Evolutionary conservation across 1,139 yeast species (phyloP), one percentile per base, ranked within the genome.

Genomic region (Pichia sp.): DNA sequence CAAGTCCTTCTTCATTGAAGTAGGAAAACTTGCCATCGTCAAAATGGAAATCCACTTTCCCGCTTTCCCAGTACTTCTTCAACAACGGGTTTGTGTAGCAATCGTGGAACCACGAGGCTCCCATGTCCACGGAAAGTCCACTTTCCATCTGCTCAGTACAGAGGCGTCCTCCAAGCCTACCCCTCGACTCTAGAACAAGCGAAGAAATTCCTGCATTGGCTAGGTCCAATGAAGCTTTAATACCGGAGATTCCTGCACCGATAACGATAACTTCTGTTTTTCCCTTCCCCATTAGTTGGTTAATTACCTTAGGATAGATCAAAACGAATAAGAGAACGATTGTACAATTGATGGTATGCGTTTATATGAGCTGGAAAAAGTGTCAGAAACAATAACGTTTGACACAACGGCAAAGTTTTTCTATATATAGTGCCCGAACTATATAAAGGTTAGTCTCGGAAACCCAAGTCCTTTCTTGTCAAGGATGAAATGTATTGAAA

Each of bases 81-180:
- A 84, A 84, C 13, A 87, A 75, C 1, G 78, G 78, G 64, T 90
- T 90, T 49, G 77, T 75, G 52, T 87, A 70, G 5, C 89, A 80
- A 62, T 89, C 96, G 64, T 90, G 97, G 65, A 87, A 85, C 97
- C 97, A 90, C 5, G 92, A 81, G 0, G 95, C 96, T 0, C 97
- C 97, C 30, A 89, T 62, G 67, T 90, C 97, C 61, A 68, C 53
- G 11, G 67, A 65, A 1, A 68, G 52, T 13, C 75, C 76, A 26
- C 64, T 61, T 3, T 57, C 59, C 5, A 67, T 53, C 7, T 58
- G 52, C 8, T 62, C 60, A 1, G 83, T 74, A 40, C 73, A 64
- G 26, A 82, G 62, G 54, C 87, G 69, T 1, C 90, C 90, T 16
- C 90, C 90, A 34, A 79, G 58, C 30, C 77, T 66, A 61, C 74